phyloP scores from a whole-genome alignment of 148 eudicot genomes.

The Heliamphora exappendiculata region DNA sequence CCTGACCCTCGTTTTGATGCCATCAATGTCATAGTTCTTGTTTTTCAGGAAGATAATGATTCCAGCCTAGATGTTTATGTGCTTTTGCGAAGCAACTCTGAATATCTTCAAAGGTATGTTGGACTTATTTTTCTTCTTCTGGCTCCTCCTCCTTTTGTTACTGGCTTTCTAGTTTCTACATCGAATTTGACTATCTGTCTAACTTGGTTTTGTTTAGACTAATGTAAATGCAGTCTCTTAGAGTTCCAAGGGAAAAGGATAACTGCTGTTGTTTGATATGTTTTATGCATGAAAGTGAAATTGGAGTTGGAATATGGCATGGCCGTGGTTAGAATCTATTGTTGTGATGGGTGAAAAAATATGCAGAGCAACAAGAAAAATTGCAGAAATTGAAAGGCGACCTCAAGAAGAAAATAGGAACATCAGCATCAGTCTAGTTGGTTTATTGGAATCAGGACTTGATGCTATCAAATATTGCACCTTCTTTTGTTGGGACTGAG shows the following conservation, averaged over 20 bases:
- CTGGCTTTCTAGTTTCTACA: background rate
- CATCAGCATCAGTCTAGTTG: background rate
- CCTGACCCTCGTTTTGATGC: constrained; percentile 89
- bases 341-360: background rate
- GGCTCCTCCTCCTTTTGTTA: background rate
- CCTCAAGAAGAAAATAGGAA: background rate
- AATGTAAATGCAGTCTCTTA: background rate
- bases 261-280: background rate
- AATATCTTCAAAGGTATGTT: constrained; percentile 33
- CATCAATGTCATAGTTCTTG: constrained; percentile 57
- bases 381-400: background rate
- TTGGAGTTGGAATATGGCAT: background rate
- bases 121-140: background rate
- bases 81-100: constrained; percentile 46
- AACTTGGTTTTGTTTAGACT: background rate
- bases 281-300: background rate
- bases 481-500: background rate
- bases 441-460: background rate
- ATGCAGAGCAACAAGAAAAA: background rate
- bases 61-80: constrained; percentile 34
- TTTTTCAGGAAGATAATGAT: constrained; percentile 60
- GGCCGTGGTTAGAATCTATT: background rate
- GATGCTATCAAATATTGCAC: background rate
- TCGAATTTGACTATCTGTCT: background rate
- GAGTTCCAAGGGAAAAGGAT: background rate